A percentile compares a stretch with the other conserved stretches of the same genome.
Evolutionary conservation across 148 eudicot species (phyloP).

Genomic region (Spergularia marina): DNA sequence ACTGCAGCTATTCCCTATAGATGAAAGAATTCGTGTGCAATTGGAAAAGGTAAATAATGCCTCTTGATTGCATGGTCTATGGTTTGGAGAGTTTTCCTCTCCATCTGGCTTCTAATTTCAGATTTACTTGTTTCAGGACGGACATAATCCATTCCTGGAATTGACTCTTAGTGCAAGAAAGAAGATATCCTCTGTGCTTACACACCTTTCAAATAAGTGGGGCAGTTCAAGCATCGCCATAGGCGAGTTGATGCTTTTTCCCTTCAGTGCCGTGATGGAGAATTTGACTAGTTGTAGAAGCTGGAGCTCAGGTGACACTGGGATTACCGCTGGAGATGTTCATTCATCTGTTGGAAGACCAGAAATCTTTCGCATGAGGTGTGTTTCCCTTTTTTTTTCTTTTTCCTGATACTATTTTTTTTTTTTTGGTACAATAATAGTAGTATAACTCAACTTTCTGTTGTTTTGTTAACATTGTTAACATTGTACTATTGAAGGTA

Average conservation of each 20-base stretch:
- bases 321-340: conserved; percentile 58
- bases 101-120: not conserved
- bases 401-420: not conserved
- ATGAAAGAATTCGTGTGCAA: conserved; percentile 48
- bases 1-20: conserved; percentile 81
- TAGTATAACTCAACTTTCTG: conserved; percentile 22
- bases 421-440: too few relatives aligned
- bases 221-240: conserved; percentile 52
- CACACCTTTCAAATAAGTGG: conserved; percentile 81
- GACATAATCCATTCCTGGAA: conserved; percentile 78
- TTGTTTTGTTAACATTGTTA: conserved; percentile 14
- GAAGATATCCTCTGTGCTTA: conserved; percentile 80
- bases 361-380: conserved; percentile 77
- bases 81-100: not conserved
- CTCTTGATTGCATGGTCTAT: not conserved
- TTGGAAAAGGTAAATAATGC: conserved; percentile 60
- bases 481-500: conserved; percentile 45
- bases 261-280: conserved; percentile 38
- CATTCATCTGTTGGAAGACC: conserved; percentile 60
- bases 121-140: conserved; percentile 51
- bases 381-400: conserved; percentile 11
- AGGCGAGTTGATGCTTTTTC: conserved; percentile 73
- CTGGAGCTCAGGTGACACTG: conserved; percentile 61
- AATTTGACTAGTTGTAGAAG: conserved; percentile 34
- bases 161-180: conserved; percentile 70